phyloP scores from a whole-genome alignment of 768 basidiomycete genomes.

The Termitomyces eurrhizus region DNA sequence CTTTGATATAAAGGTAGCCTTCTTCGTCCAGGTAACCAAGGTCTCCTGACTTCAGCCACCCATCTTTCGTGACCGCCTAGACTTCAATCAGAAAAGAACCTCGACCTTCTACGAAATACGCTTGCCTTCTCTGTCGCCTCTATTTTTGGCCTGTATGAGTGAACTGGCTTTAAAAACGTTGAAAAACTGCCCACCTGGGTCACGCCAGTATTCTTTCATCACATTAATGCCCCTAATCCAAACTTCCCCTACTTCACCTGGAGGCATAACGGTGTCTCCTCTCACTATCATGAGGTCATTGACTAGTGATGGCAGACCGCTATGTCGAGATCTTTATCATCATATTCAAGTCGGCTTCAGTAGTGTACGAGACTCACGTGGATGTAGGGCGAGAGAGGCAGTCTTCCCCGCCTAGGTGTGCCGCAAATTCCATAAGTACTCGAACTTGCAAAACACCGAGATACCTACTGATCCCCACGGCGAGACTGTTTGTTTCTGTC shows the following conservation, averaged over 20 bases:
- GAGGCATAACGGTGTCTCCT: conserved; percentile 24
- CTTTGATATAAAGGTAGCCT: conserved; percentile 48
- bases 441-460: background rate
- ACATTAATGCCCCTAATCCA: conserved; percentile 46
- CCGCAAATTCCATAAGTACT: background rate
- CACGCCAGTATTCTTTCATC: conserved; percentile 52
- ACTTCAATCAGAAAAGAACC: conserved; percentile 13
- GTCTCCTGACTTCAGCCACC: conserved; percentile 47
- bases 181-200: conserved; percentile 29
- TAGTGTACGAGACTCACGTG: conserved; percentile 30
- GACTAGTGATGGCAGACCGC: conserved; percentile 42
- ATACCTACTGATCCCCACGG: conserved; percentile 30
- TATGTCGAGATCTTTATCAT: conserved; percentile 7
- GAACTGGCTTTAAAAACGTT: background rate
- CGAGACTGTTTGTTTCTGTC: conserved; percentile 51
- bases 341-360: background rate
- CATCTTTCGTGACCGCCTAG: conserved; percentile 38
- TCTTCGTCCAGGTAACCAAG: conserved; percentile 40
- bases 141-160: conserved; percentile 2
- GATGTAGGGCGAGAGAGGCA: conserved; percentile 42
- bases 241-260: conserved; percentile 35
- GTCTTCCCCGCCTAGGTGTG: conserved; percentile 43
- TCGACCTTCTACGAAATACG: background rate
- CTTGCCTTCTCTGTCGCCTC: conserved; percentile 26
- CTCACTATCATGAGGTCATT: conserved; percentile 44